Conservation (phyloP, 192 early-diverging fungal species). For the Umbelopsis sp. region DNA sequence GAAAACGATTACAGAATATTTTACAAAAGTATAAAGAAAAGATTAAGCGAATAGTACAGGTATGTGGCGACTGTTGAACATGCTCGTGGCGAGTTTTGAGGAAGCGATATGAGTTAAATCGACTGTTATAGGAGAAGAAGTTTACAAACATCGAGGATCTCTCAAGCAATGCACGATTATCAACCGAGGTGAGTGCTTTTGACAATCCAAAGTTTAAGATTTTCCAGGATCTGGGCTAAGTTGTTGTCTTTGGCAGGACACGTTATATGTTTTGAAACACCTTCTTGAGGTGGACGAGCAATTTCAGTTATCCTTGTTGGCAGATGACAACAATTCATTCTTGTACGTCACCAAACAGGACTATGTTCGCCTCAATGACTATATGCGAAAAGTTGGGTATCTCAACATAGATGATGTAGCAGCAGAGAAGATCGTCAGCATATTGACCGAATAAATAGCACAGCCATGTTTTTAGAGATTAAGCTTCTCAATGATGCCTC, state of each 20-base stretch:
- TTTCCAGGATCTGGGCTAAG: background rate
- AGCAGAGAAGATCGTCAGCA: background rate
- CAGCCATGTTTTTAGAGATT: background rate
- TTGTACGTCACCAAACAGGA: constrained; percentile 25
- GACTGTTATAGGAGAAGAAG: constrained; percentile 6
- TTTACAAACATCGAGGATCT: constrained; percentile 12
- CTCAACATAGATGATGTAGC: constrained; percentile 12
- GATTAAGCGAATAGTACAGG: constrained; percentile 17
- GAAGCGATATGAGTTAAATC: background rate
- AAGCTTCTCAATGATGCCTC: constrained; percentile 12
- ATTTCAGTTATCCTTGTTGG: constrained; percentile 20
- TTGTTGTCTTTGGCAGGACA: constrained; percentile 4
- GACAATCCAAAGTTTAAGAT: background rate
- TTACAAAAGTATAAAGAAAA: constrained; percentile 26
- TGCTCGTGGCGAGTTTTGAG: background rate
- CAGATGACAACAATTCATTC: background rate
- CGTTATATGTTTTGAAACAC: constrained; percentile 17
- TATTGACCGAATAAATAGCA: constrained; percentile 4
- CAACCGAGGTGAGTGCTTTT: background rate
- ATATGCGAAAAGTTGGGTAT: constrained; percentile 17
- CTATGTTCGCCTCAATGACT: constrained; percentile 6
- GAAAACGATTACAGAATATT: constrained; percentile 13
- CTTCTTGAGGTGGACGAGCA: constrained; percentile 8
- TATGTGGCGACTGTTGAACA: background rate
- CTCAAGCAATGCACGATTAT: constrained; percentile 4